phyloP scores from a whole-genome alignment of 2,329 filamentous ascomycete species.

The Coniochaeta ligniaria region DNA sequence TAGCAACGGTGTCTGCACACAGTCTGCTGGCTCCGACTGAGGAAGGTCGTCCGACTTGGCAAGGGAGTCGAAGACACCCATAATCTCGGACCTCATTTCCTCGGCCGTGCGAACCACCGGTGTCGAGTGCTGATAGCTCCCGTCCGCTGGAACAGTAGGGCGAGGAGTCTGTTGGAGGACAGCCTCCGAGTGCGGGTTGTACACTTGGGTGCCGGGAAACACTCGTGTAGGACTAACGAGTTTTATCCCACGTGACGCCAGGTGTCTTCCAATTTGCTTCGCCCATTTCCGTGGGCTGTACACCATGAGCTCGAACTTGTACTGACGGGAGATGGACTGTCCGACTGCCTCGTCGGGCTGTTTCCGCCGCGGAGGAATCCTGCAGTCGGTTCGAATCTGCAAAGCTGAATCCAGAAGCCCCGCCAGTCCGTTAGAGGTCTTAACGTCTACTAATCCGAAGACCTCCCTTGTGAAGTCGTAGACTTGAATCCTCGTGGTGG shows the following conservation, averaged over 20 bases:
- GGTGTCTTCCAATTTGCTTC: conserved; percentile 56
- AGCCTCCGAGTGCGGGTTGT: conserved; percentile 65
- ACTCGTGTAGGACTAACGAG: conserved; percentile 60
- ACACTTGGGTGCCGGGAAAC: conserved; percentile 61
- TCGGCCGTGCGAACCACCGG: conserved; percentile 60
- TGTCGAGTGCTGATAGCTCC: conserved; percentile 13
- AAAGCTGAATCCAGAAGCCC: conserved; percentile 64
- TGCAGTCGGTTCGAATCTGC: conserved; percentile 63
- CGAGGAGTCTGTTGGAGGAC: conserved; percentile 9
- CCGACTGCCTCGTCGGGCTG: conserved; percentile 58
- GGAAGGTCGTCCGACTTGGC: conserved; percentile 69
- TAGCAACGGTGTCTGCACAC: conserved; percentile 63
- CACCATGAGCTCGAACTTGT: conserved; percentile 65
- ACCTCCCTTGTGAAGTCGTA: conserved; percentile 63
- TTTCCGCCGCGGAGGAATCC: conserved; percentile 61
- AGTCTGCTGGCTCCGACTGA: conserved; percentile 56
- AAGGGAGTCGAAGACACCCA: conserved; percentile 82
- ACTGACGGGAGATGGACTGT: conserved; percentile 49
- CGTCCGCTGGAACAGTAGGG: conserved; percentile 17
- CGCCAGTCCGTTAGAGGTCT: conserved; percentile 59
- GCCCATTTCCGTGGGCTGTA: conserved; percentile 68
- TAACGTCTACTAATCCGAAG: conserved; percentile 70
- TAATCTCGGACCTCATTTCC: conserved; percentile 78
- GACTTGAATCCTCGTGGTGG: conserved; percentile 58
- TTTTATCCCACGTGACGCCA: conserved; percentile 60